phyloP scores from a whole-genome alignment of 2,329 filamentous ascomycete genomes.

The Huntiella savannae region DNA sequence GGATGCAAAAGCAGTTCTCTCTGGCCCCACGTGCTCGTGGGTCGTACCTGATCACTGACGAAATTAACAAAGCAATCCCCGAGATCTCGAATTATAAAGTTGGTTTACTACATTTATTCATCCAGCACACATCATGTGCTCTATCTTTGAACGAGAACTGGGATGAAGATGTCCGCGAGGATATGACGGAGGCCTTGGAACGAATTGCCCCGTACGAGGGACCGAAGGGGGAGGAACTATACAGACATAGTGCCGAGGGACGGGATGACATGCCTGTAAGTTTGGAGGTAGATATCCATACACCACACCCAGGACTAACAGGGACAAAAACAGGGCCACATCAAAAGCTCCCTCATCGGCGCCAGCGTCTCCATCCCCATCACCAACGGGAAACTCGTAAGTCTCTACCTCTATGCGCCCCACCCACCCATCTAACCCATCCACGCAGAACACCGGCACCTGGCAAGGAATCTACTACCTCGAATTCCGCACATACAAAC shows the following conservation, averaged over 20 bases:
- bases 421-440: neutral
- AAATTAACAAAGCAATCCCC: conserved; percentile 50
- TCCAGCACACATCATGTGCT: conserved; percentile 89
- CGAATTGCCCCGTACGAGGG: conserved; percentile 67
- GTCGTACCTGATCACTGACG: conserved; percentile 74
- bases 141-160: conserved; percentile 87
- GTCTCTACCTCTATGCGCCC: conserved; percentile 14
- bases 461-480: conserved; percentile 92
- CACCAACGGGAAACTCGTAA: conserved; percentile 57
- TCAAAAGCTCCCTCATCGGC: conserved; percentile 79
- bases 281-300: neutral
- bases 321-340: conserved; percentile 46
- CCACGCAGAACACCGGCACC: conserved; percentile 36
- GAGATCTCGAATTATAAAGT: conserved; percentile 72
- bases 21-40: conserved; percentile 62
- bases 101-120: conserved; percentile 71
- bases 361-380: conserved; percentile 85
- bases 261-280: conserved; percentile 78
- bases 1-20: conserved; percentile 70
- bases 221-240: conserved; percentile 51
- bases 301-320: neutral
- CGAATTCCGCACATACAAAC: conserved; percentile 63
- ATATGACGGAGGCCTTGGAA: conserved; percentile 91
- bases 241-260: conserved; percentile 76
- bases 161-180: conserved; percentile 63